Conservation (phyloP, 2,329 filamentous ascomycete species). For the Cladosporium sphaerospermum region DNA sequence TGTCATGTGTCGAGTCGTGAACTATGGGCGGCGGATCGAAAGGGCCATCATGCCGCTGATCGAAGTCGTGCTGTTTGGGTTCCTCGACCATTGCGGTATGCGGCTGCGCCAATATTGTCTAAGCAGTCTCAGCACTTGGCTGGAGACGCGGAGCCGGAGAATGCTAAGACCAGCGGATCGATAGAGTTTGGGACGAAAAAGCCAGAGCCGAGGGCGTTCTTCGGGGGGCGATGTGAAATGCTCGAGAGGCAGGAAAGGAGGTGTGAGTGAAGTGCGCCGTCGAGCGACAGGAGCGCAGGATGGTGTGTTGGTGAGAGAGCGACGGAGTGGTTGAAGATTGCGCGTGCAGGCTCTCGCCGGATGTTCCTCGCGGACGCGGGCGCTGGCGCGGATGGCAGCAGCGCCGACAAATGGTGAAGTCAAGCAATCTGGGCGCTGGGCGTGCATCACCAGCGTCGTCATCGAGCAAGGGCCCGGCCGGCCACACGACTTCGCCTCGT, state of each 20-base stretch:
- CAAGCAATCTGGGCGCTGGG: background rate
- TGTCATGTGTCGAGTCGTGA: slow-evolving; percentile 28
- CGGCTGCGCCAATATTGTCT: slow-evolving; percentile 1
- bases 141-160: background rate
- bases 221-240: no score
- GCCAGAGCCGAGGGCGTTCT: no score
- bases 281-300: no score
- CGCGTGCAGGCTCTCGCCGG: no score
- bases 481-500: no score
- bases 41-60: slow-evolving; percentile 29
- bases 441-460: no score
- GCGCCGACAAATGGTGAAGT: background rate
- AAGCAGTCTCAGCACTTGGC: slow-evolving; percentile 8
- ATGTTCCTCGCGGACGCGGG: no score
- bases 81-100: slow-evolving; percentile 13
- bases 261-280: background rate
- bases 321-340: no score
- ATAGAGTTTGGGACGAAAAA: no score
- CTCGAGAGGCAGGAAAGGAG: background rate
- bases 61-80: slow-evolving; percentile 27
- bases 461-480: no score
- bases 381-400: background rate
- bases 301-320: no score
- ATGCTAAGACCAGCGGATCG: no score
- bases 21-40: slow-evolving; percentile 15